Conservation (phyloP, 1,284 basidiomycete species). For the Moesziomyces sp. region DNA sequence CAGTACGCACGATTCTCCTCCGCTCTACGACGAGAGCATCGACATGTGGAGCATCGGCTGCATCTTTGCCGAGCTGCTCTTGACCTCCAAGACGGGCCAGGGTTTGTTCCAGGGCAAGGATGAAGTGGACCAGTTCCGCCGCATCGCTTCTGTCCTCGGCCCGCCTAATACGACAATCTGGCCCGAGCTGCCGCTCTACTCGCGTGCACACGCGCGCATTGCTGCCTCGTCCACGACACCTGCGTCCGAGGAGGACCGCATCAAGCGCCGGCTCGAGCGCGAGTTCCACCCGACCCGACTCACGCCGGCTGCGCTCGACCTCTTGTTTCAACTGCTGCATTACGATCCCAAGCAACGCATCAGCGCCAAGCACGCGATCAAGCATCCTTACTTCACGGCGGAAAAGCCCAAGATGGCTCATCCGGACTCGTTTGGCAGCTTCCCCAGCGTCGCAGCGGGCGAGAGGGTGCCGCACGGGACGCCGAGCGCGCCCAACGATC, state of each 20-base stretch:
- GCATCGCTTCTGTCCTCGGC: constrained; percentile 89
- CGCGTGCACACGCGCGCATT: constrained; percentile 71
- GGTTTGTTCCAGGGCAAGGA: constrained; percentile 95
- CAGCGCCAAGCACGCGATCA: constrained; percentile 84
- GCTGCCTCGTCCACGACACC: neutral
- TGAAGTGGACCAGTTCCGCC: constrained; percentile 84
- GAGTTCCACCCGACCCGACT: constrained; percentile 74
- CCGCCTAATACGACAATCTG: constrained; percentile 85
- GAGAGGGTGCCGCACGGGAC: constrained; percentile 72
- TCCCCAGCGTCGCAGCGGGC: constrained; percentile 95
- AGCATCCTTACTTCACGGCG: constrained; percentile 86
- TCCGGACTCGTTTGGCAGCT: constrained; percentile 94
- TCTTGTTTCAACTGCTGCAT: constrained; percentile 82
- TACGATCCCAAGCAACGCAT: constrained; percentile 90
- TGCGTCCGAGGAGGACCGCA: constrained; percentile 23
- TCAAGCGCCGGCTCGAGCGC: constrained; percentile 71
- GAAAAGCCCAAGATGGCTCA: constrained; percentile 96
- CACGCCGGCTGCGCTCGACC: constrained; percentile 77
- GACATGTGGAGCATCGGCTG: constrained; percentile 90
- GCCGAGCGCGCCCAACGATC: constrained; percentile 12
- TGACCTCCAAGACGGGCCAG: constrained; percentile 74
- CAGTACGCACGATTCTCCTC: neutral
- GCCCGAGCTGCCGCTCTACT: constrained; percentile 83
- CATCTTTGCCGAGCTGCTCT: constrained; percentile 94
- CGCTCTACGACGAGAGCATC: constrained; percentile 57